Evolutionary conservation across 345 rosid genomes (phyloP).

Genomic region (Melaleuca quinquenervia): DNA sequence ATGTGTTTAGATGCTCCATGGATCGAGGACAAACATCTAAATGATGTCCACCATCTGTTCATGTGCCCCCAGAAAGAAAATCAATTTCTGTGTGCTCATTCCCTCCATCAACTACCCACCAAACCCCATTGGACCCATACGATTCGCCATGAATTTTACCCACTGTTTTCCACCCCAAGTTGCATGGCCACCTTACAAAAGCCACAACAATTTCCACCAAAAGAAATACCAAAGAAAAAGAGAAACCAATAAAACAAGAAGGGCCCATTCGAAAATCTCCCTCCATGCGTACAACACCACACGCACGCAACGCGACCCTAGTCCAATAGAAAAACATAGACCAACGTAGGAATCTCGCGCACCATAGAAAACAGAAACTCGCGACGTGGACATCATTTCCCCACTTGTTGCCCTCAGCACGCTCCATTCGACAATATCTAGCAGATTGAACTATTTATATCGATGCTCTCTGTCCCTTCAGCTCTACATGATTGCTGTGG

Average conservation of each 20-base stretch:
- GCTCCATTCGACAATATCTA: not conserved
- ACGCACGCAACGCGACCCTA: not conserved
- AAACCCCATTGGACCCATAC: not conserved
- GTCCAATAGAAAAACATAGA: not conserved
- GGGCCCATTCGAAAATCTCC: not conserved
- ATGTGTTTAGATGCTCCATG: not conserved
- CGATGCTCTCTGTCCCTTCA: not conserved
- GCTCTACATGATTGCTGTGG: not conserved
- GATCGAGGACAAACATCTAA: not conserved
- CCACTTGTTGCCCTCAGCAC: constrained; percentile 5
- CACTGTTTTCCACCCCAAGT: not conserved
- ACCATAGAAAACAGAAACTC: constrained; percentile 20
- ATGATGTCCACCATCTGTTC: not conserved
- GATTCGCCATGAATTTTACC: not conserved
- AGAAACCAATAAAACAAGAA: not conserved
- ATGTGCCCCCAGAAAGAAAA: not conserved
- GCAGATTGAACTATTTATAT: not conserved
- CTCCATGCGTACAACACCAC: not conserved
- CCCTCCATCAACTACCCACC: not conserved
- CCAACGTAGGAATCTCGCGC: constrained; percentile 26
- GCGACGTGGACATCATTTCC: constrained; percentile 15
- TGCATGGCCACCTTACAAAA: not conserved
- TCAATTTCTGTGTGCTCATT: not conserved
- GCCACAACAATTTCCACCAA: not conserved
- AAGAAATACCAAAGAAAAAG: not conserved